Percentiles rank a stretch among this genome's conserved stretches.
These are phyloP conservation scores for Syzygium aromaticum DNA, from an alignment of 345 rosid species.

Conservation along the genomic window DNA sequence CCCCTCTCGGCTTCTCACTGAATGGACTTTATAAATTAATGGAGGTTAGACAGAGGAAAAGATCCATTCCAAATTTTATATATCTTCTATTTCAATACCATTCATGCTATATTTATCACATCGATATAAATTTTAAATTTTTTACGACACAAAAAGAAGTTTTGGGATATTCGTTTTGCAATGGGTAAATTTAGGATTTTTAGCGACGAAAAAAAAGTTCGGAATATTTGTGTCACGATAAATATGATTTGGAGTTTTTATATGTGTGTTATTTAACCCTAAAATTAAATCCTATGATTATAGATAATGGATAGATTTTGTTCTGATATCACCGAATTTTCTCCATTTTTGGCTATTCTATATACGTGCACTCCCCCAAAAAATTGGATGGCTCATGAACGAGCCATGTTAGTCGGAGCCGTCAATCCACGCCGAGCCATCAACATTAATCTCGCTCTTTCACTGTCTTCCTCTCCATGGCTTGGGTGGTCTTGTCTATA, in stretches of 20 bases:
- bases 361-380: neutral
- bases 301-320: neutral
- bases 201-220: too few species aligned
- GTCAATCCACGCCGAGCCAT: conserved; percentile 7
- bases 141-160: too few species aligned
- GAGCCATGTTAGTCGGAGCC: conserved; percentile 29
- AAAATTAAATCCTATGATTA: neutral
- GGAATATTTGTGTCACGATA: too few species aligned
- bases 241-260: too few species aligned
- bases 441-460: conserved; percentile 2
- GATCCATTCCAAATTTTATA: too few species aligned
- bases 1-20: neutral
- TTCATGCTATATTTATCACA: too few species aligned
- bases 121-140: too few species aligned
- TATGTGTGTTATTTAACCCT: too few species aligned
- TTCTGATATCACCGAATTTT: neutral
- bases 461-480: neutral
- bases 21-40: neutral
- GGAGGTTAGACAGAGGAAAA: neutral
- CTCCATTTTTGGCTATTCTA: neutral
- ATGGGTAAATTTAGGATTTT: too few species aligned
- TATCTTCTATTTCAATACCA: too few species aligned
- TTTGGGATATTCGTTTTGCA: too few species aligned
- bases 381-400: neutral
- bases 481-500: conserved; percentile 8